Base-by-base conservation (phyloP, 2,329 filamentous ascomycete species). In the Hypoxylon sp. region DNA sequence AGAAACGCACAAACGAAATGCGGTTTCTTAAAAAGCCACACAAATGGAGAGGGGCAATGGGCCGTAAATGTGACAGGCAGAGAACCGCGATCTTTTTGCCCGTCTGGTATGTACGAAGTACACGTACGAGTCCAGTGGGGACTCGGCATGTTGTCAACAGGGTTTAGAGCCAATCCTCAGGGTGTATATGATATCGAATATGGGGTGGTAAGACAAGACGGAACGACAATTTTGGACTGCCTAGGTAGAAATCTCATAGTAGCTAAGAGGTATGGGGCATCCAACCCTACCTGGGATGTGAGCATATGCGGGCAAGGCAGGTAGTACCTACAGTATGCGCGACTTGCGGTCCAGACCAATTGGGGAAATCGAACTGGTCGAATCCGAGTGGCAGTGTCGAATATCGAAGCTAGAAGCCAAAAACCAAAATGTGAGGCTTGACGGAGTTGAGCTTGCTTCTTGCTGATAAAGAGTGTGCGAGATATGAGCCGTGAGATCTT, bases 271-370 rank as follows among this genome's bases (percentile, higher is more conserved):
- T 61, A 71, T 58, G 55, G 68, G 27, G 50, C 50, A 65, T 62
- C 42, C 61, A 59, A 68, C 58, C 64, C 54, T 63, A 35, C 55
- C 37, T 33, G 33, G 22, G 46, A 50, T 50, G 62, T 48, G 44
- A 61, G 42, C 25, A 44, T 10, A 65, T 70, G 65, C 66, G 48
- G 62, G 37, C 54, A 64, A 65, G 67, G 57, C 58, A 68, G 51
- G 51, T 70, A 69, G 58, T 63, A 66, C 33, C 27, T 63, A 67
- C 44, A 64, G 50, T 33, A 61, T 65, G 56, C 61, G 61, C 51
- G 54, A 59, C 61, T 56, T 66, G 35, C 53, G 64, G 60, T 70
- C 59, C 56, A 68, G 68, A 65, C 70, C 68, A 64, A 61, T 67
- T 61, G 66, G 44, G 51, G 54, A 53, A 57, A 64, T 62, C 44